phyloP scores from a whole-genome alignment of 2,329 filamentous ascomycete species.

The Aspergillus tamarii region DNA sequence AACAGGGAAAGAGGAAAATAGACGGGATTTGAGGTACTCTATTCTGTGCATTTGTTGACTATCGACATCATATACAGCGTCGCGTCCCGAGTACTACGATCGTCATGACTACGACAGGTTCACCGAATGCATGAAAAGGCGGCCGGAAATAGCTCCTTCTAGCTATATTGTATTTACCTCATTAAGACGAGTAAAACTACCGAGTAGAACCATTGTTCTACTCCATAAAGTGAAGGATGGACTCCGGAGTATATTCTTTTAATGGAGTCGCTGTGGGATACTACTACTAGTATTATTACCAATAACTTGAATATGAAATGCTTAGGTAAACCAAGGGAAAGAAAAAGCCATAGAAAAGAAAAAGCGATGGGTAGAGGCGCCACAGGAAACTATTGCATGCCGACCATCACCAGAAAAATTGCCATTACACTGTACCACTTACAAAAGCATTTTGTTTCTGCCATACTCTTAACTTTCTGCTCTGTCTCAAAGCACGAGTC shows the following conservation, averaged over 20 bases:
- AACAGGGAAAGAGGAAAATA: not conserved
- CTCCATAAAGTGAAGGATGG: not conserved
- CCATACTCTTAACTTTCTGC: slow-evolving; percentile 1
- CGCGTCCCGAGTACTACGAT: not conserved
- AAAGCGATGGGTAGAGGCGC: not conserved
- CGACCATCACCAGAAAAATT: not conserved
- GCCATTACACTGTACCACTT: not conserved
- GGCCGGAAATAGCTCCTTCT: not conserved
- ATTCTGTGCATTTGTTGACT: not conserved
- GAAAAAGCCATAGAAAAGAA: not conserved
- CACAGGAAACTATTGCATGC: not conserved
- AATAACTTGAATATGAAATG: not conserved
- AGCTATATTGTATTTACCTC: no score
- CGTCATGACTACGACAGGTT: not conserved
- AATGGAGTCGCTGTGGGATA: not conserved
- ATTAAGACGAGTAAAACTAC: not conserved
- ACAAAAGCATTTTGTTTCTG: slow-evolving; percentile 3
- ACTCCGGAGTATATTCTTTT: not conserved
- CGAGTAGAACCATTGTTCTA: not conserved
- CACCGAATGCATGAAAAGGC: not conserved
- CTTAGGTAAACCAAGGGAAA: not conserved
- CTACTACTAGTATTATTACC: not conserved
- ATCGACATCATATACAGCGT: not conserved
- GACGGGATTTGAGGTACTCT: slow-evolving; percentile 1
- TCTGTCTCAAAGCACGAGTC: slow-evolving; percentile 4